Evolutionary conservation across 495 filamentous ascomycete genomes (phyloP).

Genomic region (Neurospora sp.): DNA sequence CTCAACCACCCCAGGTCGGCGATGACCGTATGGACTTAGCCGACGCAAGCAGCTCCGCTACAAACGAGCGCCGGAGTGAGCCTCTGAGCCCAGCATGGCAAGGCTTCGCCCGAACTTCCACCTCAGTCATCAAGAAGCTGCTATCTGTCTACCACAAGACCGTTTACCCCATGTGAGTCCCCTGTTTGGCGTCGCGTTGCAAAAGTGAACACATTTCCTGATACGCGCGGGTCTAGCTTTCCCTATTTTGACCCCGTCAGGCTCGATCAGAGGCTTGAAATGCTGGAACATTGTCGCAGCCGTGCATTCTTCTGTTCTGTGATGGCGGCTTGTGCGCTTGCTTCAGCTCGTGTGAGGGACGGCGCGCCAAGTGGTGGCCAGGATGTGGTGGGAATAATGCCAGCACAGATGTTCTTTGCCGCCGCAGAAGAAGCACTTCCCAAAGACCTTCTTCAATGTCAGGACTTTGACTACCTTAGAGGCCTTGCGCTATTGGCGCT

Average conservation of each 20-base stretch:
- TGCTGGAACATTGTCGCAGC: slow-evolving; percentile 31
- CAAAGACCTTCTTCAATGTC: slow-evolving; percentile 23
- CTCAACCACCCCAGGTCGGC: not conserved
- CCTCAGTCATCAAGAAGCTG: slow-evolving; percentile 14
- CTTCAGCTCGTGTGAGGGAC: slow-evolving; percentile 36
- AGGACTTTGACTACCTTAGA: slow-evolving; percentile 36
- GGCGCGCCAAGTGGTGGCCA: slow-evolving; percentile 24
- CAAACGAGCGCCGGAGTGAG: slow-evolving; percentile 2
- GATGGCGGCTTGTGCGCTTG: slow-evolving; percentile 42
- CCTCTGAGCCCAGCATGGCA: slow-evolving; percentile 8
- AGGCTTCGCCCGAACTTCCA: slow-evolving; percentile 7
- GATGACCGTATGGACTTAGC: not conserved
- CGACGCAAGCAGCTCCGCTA: slow-evolving; percentile 2
- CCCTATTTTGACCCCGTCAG: slow-evolving; percentile 40
- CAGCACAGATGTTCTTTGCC: slow-evolving; percentile 37
- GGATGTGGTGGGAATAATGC: slow-evolving; percentile 14
- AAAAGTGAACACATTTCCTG: not conserved
- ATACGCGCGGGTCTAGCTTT: slow-evolving; percentile 14
- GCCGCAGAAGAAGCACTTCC: slow-evolving; percentile 33
- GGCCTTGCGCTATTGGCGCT: slow-evolving; percentile 38
- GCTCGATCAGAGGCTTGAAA: slow-evolving; percentile 26
- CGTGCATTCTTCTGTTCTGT: slow-evolving; percentile 35
- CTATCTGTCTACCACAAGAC: slow-evolving; percentile 38
- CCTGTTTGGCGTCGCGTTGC: not conserved
- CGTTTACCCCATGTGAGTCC: slow-evolving; percentile 25